A percentile compares a stretch with the other conserved stretches of the same genome.
These are phyloP conservation scores for Lichtheimia ramosa DNA, from an alignment of 371 early-diverging fungal species.

Conservation along the genomic window DNA sequence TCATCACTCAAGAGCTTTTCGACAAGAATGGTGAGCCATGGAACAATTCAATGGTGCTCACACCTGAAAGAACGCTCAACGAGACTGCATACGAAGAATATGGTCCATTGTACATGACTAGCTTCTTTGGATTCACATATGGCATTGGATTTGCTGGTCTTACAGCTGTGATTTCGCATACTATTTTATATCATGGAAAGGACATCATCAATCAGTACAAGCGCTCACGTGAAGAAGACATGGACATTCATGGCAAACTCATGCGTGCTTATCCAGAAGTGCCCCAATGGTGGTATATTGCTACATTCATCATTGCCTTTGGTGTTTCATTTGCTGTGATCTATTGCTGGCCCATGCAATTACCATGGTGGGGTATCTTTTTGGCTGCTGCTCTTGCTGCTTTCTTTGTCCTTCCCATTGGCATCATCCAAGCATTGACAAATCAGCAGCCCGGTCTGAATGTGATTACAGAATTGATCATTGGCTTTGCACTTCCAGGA, in stretches of 20 bases:
- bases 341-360: constrained; percentile 51
- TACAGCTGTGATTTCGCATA: constrained; percentile 65
- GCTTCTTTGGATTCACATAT: constrained; percentile 60
- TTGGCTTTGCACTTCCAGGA: constrained; percentile 66
- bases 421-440: constrained; percentile 74
- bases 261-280: constrained; percentile 77
- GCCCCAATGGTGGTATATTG: constrained; percentile 73
- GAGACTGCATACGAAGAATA: constrained; percentile 62
- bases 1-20: constrained; percentile 40
- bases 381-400: constrained; percentile 62
- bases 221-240: constrained; percentile 53
- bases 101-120: constrained; percentile 70
- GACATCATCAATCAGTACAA: constrained; percentile 61
- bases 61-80: constrained; percentile 58
- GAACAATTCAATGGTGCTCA: constrained; percentile 56
- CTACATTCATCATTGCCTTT: constrained; percentile 47
- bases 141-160: constrained; percentile 68
- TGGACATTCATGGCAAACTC: constrained; percentile 69
- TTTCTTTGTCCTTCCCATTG: constrained; percentile 78
- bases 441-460: constrained; percentile 73
- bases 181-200: constrained; percentile 59
- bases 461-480: constrained; percentile 70
- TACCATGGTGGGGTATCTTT: constrained; percentile 72
- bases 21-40: constrained; percentile 52
- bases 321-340: constrained; percentile 53